A percentile compares a stretch with the other conserved stretches of the same genome.
Evolutionary conservation across 1,284 basidiomycete species (phyloP).

Genomic region (Irpex sp.): DNA sequence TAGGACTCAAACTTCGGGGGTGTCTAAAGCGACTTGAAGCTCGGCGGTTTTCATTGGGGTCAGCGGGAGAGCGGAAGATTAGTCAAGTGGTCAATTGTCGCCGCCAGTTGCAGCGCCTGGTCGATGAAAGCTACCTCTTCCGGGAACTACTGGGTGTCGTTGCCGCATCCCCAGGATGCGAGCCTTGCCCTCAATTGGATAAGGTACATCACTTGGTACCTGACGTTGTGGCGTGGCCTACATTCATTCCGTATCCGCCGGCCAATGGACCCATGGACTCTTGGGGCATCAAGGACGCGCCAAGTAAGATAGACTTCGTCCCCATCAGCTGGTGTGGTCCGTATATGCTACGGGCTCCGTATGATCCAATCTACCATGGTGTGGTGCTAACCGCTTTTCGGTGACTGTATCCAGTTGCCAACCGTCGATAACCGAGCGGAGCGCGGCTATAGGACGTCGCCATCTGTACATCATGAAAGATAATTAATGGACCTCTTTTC

Average conservation of each 20-base stretch:
- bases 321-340: not conserved
- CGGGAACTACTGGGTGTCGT: not conserved
- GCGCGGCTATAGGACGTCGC: not conserved
- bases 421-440: not conserved
- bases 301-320: not conserved
- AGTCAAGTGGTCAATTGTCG: not conserved
- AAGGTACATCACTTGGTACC: not conserved
- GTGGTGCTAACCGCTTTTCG: too few species aligned
- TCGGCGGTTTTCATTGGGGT: not conserved
- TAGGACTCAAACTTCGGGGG: too few species aligned
- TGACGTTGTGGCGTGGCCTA: too few species aligned
- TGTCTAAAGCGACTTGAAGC: too few species aligned
- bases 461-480: not conserved
- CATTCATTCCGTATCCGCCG: not conserved
- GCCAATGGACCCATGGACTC: not conserved
- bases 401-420: too few species aligned
- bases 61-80: not conserved
- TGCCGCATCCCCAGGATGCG: not conserved
- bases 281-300: not conserved
- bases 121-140: not conserved
- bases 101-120: not conserved
- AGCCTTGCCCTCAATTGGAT: not conserved
- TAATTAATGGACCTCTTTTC: not conserved
- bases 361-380: too few species aligned
- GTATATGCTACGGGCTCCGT: not conserved